Base-by-base conservation (phyloP, 129 eudicot genomes). In the Flaveria bidentis region DNA sequence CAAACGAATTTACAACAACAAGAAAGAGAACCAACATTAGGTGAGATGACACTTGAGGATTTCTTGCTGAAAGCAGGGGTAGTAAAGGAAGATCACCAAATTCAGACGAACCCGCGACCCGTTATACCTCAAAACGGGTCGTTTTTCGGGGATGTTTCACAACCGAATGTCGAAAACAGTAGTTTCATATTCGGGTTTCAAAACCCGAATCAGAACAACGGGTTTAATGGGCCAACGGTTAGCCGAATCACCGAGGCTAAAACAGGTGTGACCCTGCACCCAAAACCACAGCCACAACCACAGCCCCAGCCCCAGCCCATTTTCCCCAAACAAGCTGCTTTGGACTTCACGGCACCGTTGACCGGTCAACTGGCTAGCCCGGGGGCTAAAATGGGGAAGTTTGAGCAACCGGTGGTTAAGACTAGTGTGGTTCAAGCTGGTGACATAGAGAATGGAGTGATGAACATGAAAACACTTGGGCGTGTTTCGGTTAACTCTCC, bases 1-100 rank as follows among this genome's bases (percentile, higher is more conserved):
- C 85, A 78, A 74, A 25, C 85, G 1, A 81, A 74, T 55, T 75
- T 86, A 51, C 87, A 71, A 13, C 85, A 85, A 17, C 80, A 75
- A 18, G 88, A 78, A 67, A 86, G 90, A 84, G 86, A 90, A 79
- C 85, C 81, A 30, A 90, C 96, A 57, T 84, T 92, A 52, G 90
- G 96, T 36, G 96, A 92, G 85, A 90, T 90, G 71, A 92, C 98
- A 67, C 70, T 92, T 26, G 98, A 92, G 88, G 96, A 92, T 85
- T 92, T 90, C 65, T 66, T 92, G 82, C 36, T 67, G 72, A 90
- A 87, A 83, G 96, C 96, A 69, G 96, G 98, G 67, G 89, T 86
- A 7, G 98, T 83, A 60, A 83, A 87, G 16, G 98, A 90, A 82
- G 82, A 84, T 44, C 67, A 57, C 58, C 93, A 84, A 71, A 50